Evolutionary conservation across 2,329 filamentous ascomycete genomes (phyloP), one percentile per base, ranked within the genome.

Genomic region (Penicillium rolfsii): DNA sequence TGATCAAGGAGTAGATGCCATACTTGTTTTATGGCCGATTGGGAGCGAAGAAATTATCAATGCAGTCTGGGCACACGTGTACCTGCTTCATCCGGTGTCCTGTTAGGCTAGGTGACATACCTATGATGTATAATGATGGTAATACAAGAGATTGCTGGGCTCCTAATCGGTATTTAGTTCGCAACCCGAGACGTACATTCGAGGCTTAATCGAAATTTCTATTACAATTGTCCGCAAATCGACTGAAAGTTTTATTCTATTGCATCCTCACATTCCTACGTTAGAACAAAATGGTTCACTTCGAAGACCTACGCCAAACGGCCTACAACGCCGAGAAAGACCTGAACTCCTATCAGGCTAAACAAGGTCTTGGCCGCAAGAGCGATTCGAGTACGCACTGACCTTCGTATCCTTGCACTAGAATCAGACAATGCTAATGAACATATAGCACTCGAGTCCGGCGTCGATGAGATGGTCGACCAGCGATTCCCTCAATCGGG

Each of bases 271-370:
- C n/a, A 36, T 26, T n/a, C n/a, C 24, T 19, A 12, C 26, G 38
- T n/a, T 45, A 7, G 19, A 30, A 19, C 24, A 55, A 22, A 45
- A 64, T 64, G 57, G 40, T 38, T 19, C 58, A 68, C 22, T 63
- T 64, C 49, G 69, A 74, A 45, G 65, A 72, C 38, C 58, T 72
- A 35, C 67, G 63, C 41, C 50, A 71, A 46, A 73, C 77, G 26
- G 62, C 59, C 24, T 61, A 67, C 59, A 61, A 73, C 43, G 76
- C 77, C 11, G 74, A 80, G 68, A 69, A 70, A 50, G 76, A 80
- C 50, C 75, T 80, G 30, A 79, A 78, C 66, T 70, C 71, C 52
- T 71, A 77, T 64, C 70, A 77, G 60, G 71, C 74, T 24, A 80
- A 79, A 64, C 75, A 76, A 57, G 75, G 76, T 6, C 61, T 70